These are phyloP conservation scores for Phytophthora sansomeana DNA, from an alignment of 352 stramenopile genomes.

Conservation along the genomic window DNA sequence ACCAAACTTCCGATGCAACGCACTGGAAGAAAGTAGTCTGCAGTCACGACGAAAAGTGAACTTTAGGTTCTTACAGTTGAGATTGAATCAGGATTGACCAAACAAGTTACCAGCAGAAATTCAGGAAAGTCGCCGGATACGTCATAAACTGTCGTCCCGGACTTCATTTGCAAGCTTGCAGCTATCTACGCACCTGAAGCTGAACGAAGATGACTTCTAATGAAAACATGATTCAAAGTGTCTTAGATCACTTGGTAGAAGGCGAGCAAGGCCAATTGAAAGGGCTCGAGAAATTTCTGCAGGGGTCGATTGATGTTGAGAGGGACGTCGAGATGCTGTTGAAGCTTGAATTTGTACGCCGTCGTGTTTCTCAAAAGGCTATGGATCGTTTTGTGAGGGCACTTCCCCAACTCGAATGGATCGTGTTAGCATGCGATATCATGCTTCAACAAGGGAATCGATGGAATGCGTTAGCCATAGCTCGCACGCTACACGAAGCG, in stretches of 20 bases:
- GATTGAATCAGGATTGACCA: no score
- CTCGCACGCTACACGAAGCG: not conserved
- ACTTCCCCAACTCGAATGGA: constrained; percentile 8
- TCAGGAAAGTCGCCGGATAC: no score
- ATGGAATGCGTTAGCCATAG: constrained; percentile 10
- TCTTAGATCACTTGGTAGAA: not conserved
- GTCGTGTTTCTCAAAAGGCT: constrained; percentile 1
- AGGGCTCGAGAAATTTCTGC: constrained; percentile 8
- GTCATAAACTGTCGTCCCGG: no score
- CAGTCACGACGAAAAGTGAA: no score
- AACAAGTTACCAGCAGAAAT: no score
- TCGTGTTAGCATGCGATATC: constrained; percentile 4
- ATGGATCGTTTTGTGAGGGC: constrained; percentile 12
- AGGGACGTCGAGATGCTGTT: constrained; percentile 5
- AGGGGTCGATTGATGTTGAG: constrained; percentile 1
- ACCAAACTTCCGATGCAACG: no score
- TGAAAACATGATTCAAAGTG: constrained; percentile 9
- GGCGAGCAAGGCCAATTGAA: not conserved
- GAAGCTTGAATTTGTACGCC: not conserved
- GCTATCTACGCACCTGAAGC: not conserved
- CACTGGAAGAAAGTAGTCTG: no score
- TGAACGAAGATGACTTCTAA: not conserved
- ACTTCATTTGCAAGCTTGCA: not conserved
- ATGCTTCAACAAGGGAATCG: constrained; percentile 2
- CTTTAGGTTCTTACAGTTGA: no score